Base-by-base conservation (phyloP, 352 stramenopile genomes). In the Phytophthora europaea region DNA sequence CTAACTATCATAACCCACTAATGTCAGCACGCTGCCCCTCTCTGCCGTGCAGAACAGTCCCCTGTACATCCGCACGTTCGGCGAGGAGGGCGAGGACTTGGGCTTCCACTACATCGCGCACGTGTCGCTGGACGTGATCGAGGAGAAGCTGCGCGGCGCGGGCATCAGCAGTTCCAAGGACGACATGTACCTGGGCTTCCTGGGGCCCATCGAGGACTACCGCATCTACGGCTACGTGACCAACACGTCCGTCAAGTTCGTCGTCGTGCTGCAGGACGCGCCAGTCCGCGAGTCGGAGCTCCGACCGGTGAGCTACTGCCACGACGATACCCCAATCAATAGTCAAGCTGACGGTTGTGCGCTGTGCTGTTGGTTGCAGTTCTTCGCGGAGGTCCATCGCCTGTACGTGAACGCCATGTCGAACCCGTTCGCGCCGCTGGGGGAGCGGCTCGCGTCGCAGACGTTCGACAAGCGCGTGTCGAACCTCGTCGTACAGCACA, bases 51-150 rank as follows among this genome's bases (percentile, higher is more conserved):
- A 93, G 87, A 94, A 94, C 73, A 94, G 84, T 36, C 90, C 88
- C 26, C 76, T 97, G 48, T 97, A 94, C 63, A 85, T 97, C 58
- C 86, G 87, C 31, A 89, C 88, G 61, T 95, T 95, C 43, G 87
- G 90, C 31, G 88, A 95, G 8, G 88, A 97, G 18, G 64, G 75
- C 26, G 88, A 97, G 31, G 87, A 95, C 64, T 80, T 97, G 61
- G 88, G 84, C 40, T 94, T 97, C 80, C 88, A 97, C 68, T 94
- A 94, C 77, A 92, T 97, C 57, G 86, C 87, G 52, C 90, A 97
- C 73, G 85, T 95, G 67, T 81, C 90, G 65, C 82, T 97, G 43
- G 90, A 95, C 60, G 85, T 97, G 47, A 86, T 97, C 40, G 90
- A 97, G 60, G 88, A 97, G 71, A 92, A 92, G 55, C 62, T 94